These are phyloP conservation scores for Globisporangium nodosum DNA, from an alignment of 352 stramenopile species.

Conservation along the genomic window DNA sequence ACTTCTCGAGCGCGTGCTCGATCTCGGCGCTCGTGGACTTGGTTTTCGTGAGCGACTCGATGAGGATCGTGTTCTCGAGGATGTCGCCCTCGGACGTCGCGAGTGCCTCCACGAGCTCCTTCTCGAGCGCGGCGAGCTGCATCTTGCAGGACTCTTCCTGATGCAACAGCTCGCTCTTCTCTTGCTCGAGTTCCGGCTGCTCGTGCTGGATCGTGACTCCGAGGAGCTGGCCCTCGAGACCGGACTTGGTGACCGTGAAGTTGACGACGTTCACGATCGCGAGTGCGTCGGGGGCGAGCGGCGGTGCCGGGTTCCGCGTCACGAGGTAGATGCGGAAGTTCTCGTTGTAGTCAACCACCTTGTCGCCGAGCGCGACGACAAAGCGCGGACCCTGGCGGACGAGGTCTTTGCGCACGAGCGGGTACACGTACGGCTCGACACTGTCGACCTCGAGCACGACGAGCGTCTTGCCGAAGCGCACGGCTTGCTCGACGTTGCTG, in stretches of 20 bases:
- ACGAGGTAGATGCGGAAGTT: constrained; percentile 92
- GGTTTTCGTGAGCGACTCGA: constrained; percentile 92
- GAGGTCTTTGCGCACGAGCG: constrained; percentile 87
- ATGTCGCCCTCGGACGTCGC: constrained; percentile 94
- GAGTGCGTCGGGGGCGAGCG: constrained; percentile 82
- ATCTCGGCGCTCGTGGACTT: constrained; percentile 93
- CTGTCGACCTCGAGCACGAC: constrained; percentile 90
- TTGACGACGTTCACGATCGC: constrained; percentile 93
- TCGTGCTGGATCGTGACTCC: constrained; percentile 93
- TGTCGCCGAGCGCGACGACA: constrained; percentile 89
- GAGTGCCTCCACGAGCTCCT: constrained; percentile 90
- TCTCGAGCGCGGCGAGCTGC: constrained; percentile 90
- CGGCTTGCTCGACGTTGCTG: constrained; percentile 90
- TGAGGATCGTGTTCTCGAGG: constrained; percentile 91
- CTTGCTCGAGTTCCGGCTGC: constrained; percentile 90
- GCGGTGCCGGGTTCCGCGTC: constrained; percentile 87
- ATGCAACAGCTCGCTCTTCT: constrained; percentile 89
- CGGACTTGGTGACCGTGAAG: constrained; percentile 93
- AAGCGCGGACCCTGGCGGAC: constrained; percentile 88
- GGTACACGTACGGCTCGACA: constrained; percentile 92
- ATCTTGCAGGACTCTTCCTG: constrained; percentile 95
- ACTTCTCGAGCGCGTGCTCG: constrained; percentile 82
- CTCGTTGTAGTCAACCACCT: constrained; percentile 94
- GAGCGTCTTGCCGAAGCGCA: constrained; percentile 95
- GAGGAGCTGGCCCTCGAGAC: constrained; percentile 91